Evolutionary conservation across 148 eudicot genomes (phyloP), one percentile per base, ranked within the genome.

Genomic region (Suaeda aralocaspica): DNA sequence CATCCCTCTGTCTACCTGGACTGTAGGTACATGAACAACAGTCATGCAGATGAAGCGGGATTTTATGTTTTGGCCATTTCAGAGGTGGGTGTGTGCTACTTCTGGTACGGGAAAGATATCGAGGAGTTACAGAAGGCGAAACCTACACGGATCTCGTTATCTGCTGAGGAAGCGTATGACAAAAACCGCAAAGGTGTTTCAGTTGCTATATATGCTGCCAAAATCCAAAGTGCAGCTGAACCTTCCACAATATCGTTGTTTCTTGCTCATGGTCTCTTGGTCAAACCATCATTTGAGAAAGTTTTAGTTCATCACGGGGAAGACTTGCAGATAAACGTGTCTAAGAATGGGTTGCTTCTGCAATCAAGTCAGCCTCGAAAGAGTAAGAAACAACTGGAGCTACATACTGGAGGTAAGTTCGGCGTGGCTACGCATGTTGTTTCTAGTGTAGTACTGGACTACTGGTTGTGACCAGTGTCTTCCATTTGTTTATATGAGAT

Each of bases 221-320:
- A 80, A 57, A 79, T 94, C 44, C 97, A 86, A 81, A 79, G 59
- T 68, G 33, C 75, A 53, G 80, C 76, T 34, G 77, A 78, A 60
- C 79, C 87, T 66, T 76, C 82, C 4, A 70, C 85, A 76, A 87
- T 78, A 22, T 71, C 83, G 55, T 62, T 94, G 57, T 89, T 87
- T 87, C 74, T 89, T 76, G 96, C 97, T 26, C 76, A 89, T 79
- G 99, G 99, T 65, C 83, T 84, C 66, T 75, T 81, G 62, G 53
- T 91, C 77, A 94, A 89, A 77, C 99, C 99, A 16, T 66, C 87
- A 5, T 94, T 94, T 74, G 93, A 86, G 82, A 94, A 89, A 84
- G 69, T 89, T 70, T 12, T 84, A 45, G 91, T 94, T 58, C 85
- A 82, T 36, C 78, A 80, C 66, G 97, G 93, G 34, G 80, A 82